Base-by-base conservation (phyloP, 768 basidiomycete genomes). In the Leccinum disarticulatum region DNA sequence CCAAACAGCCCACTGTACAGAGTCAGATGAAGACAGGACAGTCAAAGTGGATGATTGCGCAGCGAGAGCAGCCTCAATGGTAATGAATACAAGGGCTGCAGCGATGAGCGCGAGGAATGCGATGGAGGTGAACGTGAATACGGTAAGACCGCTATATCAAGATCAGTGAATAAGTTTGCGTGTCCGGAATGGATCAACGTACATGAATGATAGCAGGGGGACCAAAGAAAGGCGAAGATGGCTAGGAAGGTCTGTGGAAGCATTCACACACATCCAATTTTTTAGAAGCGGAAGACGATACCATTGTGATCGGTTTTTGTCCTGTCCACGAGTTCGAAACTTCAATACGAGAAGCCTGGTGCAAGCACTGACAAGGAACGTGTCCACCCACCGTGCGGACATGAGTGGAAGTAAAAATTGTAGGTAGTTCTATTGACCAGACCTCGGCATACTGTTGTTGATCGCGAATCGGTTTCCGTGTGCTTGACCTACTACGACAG, bases 171-270 rank as follows among this genome's bases (percentile, higher is more conserved):
- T 28, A 4, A 47, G 55, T 17, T 36, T 41, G 47, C 9, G 47
- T 14, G 67, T 70, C 59, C 51, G 28, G n/a, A 22, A 52, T n/a
- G 19, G 4, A 55, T 25, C 30, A 11, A 66, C 80, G 38, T 57
- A 82, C 80, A 78, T 56, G 59, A 81, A 82, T 15, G 74, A 72
- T 4, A 72, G 43, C 41, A 73, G 10, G 1, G 74, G 74, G 17
- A 73, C 66, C 35, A 71, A 65, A 47, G 80, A 73, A 54, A 82
- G 69, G 67, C 67, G 48, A 80, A 79, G 58, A 78, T 69, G 9
- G 74, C 70, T 43, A 80, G 27, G 63, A 80, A 80, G 14, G 75
- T 77, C 80, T 82, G 60, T 35, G 19, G 48, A 25, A 53, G 55
- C 59, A 60, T 60, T 65, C 50, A 54, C 48, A 54, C 38, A 51